Conservation (phyloP, 441 rosid genomes). For the Cnidoscolus chayamansa region DNA sequence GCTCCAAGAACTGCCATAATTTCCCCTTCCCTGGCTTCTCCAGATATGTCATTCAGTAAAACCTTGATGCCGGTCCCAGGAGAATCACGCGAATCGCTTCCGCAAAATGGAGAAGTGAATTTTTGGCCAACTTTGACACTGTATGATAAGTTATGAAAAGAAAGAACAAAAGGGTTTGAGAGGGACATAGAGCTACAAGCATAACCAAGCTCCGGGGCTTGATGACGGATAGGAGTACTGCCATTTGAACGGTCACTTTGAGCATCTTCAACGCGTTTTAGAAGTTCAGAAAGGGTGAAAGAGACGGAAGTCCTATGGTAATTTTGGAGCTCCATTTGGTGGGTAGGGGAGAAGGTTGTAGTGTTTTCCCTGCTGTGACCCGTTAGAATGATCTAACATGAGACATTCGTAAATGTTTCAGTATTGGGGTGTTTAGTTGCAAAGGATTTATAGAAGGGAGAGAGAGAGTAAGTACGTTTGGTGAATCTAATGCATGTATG, state of each 20-base stretch:
- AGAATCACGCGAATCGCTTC: slow-evolving; percentile 23
- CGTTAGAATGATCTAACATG: slow-evolving; percentile 22
- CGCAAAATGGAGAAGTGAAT: slow-evolving; percentile 28
- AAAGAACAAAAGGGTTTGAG: slow-evolving; percentile 55
- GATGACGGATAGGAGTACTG: slow-evolving; percentile 30
- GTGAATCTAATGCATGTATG: slow-evolving; percentile 42
- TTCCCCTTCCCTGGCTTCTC: slow-evolving; percentile 73
- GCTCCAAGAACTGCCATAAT: slow-evolving; percentile 80
- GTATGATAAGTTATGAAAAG: slow-evolving; percentile 52
- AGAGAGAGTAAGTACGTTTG: slow-evolving; percentile 40
- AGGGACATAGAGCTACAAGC: slow-evolving; percentile 29
- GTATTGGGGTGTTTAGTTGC: slow-evolving; percentile 27
- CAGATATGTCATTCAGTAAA: slow-evolving; percentile 49
- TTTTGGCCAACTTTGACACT: slow-evolving; percentile 43
- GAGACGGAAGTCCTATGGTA: slow-evolving; percentile 36
- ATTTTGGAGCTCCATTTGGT: slow-evolving; percentile 40
- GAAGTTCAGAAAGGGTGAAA: slow-evolving; percentile 56
- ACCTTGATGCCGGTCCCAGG: slow-evolving; percentile 32
- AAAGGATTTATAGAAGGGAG: slow-evolving; percentile 40
- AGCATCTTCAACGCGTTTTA: slow-evolving; percentile 54
- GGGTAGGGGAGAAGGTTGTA: neutral
- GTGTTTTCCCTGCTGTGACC: slow-evolving; percentile 28
- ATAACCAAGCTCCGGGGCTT: slow-evolving; percentile 37
- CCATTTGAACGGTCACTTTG: slow-evolving; percentile 27
- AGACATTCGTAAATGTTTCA: slow-evolving; percentile 30